phyloP scores from a whole-genome alignment of 2,329 filamentous ascomycete genomes.

The Boeremia lycopersici region DNA sequence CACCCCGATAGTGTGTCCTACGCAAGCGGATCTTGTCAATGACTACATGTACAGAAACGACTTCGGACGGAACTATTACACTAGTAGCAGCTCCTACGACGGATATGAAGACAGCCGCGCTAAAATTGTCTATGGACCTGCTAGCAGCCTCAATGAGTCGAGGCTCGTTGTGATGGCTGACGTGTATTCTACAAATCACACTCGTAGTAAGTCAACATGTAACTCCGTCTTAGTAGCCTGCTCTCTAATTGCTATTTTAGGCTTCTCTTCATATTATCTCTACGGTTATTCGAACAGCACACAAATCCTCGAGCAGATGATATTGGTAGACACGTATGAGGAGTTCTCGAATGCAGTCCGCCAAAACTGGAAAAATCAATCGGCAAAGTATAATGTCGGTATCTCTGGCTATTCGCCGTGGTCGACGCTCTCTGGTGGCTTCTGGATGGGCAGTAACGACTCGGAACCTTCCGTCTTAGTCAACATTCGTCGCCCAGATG shows the following conservation, averaged over 20 bases:
- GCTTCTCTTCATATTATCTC: background rate
- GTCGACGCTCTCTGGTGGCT: conserved; percentile 49
- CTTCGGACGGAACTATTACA: conserved; percentile 9
- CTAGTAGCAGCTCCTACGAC: background rate
- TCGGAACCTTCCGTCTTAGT: conserved; percentile 23
- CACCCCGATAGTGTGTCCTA: conserved; percentile 51
- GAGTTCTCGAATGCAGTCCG: conserved; percentile 63
- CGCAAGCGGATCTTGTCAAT: conserved; percentile 26
- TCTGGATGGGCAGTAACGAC: conserved; percentile 27
- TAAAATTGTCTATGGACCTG: conserved; percentile 25
- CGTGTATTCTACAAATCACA: conserved; percentile 39
- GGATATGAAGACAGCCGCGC: background rate
- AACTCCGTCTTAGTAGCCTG: no score
- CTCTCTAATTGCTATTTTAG: background rate
- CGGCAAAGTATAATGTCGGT: conserved; percentile 55
- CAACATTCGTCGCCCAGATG: conserved; percentile 51
- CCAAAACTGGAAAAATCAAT: conserved; percentile 68
- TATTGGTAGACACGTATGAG: conserved; percentile 65
- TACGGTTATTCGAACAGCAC: conserved; percentile 27
- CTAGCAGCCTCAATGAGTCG: conserved; percentile 18
- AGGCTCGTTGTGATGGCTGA: conserved; percentile 22
- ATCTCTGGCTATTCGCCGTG: background rate
- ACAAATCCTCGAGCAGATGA: conserved; percentile 38
- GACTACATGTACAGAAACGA: conserved; percentile 20
- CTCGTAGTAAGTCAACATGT: conserved; percentile 3